Base-by-base conservation (phyloP, 495 filamentous ascomycete species). In the Neurospora terricola region DNA sequence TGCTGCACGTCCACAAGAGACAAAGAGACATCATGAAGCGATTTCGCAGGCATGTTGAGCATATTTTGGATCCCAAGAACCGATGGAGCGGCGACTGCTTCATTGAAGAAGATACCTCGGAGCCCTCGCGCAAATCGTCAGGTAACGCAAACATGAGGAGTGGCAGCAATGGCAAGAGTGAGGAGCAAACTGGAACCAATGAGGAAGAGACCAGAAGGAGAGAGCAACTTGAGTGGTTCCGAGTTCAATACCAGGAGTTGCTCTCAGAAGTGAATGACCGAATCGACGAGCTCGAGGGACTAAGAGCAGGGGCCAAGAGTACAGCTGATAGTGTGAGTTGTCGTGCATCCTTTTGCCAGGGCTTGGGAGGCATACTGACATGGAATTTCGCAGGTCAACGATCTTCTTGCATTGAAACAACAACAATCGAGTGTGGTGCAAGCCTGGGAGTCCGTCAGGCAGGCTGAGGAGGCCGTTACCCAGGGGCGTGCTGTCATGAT, bases 341-440 rank as follows among this genome's bases (percentile, higher is more conserved):
- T n/a, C n/a, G n/a, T n/a, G n/a, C n/a, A n/a, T n/a, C n/a, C n/a
- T n/a, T n/a, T n/a, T n/a, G n/a, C n/a, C n/a, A n/a, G n/a, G n/a
- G n/a, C n/a, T n/a, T n/a, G n/a, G n/a, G n/a, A 54, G 10, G 9
- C 45, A 30, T 43, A 8, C 74, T 78, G 54, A 78, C 74, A 38
- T 16, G 38, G 38, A 1, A 5, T 1, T 18, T 2, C 5, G 9
- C 12, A 84, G 82, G 74, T 83, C 12, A 76, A 80, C 10, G 87
- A 88, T 8, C 77, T 90, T 0, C 78, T 90, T 16, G 83, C 84
- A 39, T 81, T 91, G 42, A 91, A 90, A 75, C 90, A 91, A 72
- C 90, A 90, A 70, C 88, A 91, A 72, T 87, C 89, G 0, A 87
- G 88, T 71, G 85, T 90, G 1, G 82, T 90, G 18, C 86, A 91